Conservation (phyloP, 129 eudicot genomes). For the Flaveria sonorensis region DNA sequence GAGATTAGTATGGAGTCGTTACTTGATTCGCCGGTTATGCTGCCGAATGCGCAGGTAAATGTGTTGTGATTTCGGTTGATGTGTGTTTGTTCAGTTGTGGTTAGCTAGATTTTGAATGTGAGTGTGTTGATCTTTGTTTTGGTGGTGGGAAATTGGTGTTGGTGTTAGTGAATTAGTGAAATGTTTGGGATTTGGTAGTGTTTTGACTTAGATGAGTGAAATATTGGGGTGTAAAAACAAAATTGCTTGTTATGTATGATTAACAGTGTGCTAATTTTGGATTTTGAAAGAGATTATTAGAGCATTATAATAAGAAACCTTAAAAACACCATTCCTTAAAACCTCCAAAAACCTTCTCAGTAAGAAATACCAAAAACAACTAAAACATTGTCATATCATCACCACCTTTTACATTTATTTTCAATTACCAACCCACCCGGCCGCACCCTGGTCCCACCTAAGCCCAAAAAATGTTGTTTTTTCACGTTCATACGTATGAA, state of each 20-base stretch:
- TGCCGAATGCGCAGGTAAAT: slow-evolving; percentile 62
- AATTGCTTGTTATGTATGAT: slow-evolving; percentile 13
- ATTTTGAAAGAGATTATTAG: slow-evolving; percentile 4
- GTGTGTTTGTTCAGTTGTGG: neutral
- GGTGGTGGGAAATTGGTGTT: slow-evolving; percentile 4
- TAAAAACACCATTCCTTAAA: too few relatives aligned
- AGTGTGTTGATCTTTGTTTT: slow-evolving; percentile 1
- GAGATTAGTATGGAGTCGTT: slow-evolving; percentile 56
- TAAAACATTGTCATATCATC: too few relatives aligned
- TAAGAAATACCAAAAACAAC: too few relatives aligned
- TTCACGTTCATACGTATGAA: too few relatives aligned
- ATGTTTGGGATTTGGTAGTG: neutral
- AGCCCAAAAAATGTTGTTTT: too few relatives aligned
- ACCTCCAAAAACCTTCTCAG: too few relatives aligned
- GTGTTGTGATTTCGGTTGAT: neutral
- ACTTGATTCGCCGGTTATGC: slow-evolving; percentile 64
- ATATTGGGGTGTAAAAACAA: neutral
- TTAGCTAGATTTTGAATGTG: neutral
- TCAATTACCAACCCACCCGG: too few relatives aligned
- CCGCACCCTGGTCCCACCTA: too few relatives aligned
- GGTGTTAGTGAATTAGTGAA: neutral
- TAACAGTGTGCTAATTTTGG: neutral
- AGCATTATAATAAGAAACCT: too few relatives aligned
- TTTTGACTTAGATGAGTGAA: neutral
- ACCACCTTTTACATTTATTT: too few relatives aligned